These are phyloP conservation scores for Zoysia pacifica DNA, from an alignment of 176 grass and related monocot species.

Conservation along the genomic window DNA sequence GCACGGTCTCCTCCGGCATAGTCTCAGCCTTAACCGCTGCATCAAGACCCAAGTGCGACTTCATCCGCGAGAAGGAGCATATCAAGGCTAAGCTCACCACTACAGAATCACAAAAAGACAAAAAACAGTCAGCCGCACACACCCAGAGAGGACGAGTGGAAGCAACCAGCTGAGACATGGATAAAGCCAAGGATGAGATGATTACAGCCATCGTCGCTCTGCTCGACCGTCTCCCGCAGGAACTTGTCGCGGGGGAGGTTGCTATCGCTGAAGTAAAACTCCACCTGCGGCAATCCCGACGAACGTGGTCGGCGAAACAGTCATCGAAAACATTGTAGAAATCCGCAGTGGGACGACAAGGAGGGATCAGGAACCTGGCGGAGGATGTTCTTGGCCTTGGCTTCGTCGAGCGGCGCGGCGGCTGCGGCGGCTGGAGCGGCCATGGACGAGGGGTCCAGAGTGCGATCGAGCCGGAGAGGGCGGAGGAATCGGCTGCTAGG, in stretches of 20 bases:
- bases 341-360: neutral
- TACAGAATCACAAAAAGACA: constrained; percentile 8
- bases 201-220: constrained; percentile 70
- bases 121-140: neutral
- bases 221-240: constrained; percentile 55
- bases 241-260: constrained; percentile 79
- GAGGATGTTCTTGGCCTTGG: constrained; percentile 60
- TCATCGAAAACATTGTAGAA: neutral
- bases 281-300: constrained; percentile 44
- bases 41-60: constrained; percentile 54
- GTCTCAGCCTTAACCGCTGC: constrained; percentile 48
- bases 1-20: constrained; percentile 40
- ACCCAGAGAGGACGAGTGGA: neutral
- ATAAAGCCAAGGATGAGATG: neutral
- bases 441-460: constrained; percentile 34
- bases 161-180: neutral
- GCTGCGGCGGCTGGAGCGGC: constrained; percentile 31
- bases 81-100: constrained; percentile 82
- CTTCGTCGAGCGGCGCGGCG: constrained; percentile 46
- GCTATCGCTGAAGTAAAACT: constrained; percentile 88
- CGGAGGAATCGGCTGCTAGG: constrained; percentile 10
- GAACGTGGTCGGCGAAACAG: neutral
- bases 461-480: constrained; percentile 1
- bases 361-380: constrained; percentile 43
- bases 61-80: constrained; percentile 78